phyloP scores from a whole-genome alignment of 2,329 filamentous ascomycete species.

The Microdochium trichocladiopsis region DNA sequence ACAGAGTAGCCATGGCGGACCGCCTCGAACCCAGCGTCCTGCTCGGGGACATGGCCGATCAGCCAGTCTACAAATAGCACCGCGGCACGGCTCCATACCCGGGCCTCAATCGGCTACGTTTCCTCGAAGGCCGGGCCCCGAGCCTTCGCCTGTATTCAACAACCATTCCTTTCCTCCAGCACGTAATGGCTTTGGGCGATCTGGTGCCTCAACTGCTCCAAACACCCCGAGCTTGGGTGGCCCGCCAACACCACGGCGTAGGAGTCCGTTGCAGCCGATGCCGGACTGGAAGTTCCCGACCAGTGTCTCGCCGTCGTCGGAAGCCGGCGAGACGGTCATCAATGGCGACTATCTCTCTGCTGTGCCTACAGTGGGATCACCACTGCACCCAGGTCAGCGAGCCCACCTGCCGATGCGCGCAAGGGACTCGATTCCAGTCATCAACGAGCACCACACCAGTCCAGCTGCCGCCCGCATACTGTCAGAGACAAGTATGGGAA shows the following conservation, averaged over 20 bases:
- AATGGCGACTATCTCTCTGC: slow-evolving; percentile 31
- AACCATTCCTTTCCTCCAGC: slow-evolving; percentile 45
- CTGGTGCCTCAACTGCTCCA: slow-evolving; percentile 34
- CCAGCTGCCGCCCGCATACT: slow-evolving; percentile 55
- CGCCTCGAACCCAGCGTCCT: slow-evolving; percentile 39
- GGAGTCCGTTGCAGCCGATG: slow-evolving; percentile 33
- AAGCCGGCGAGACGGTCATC: slow-evolving; percentile 17
- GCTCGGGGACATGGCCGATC: slow-evolving; percentile 66
- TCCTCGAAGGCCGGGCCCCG: slow-evolving; percentile 27
- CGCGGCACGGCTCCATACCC: slow-evolving; percentile 32
- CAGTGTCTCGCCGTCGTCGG: slow-evolving; percentile 30
- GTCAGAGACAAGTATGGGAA: slow-evolving; percentile 67
- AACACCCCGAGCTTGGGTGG: slow-evolving; percentile 32
- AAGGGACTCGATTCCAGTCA: slow-evolving; percentile 38
- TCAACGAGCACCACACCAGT: slow-evolving; percentile 47
- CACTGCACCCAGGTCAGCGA: slow-evolving; percentile 6
- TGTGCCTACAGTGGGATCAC: slow-evolving; percentile 22
- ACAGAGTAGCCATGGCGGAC: slow-evolving; percentile 30
- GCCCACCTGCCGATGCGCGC: slow-evolving; percentile 27
- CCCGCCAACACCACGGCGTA: slow-evolving; percentile 27
- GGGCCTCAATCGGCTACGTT: slow-evolving; percentile 32
- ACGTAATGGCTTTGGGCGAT: slow-evolving; percentile 29
- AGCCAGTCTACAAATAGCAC: slow-evolving; percentile 71
- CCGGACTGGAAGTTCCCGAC: slow-evolving; percentile 53
- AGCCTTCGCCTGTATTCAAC: slow-evolving; percentile 44